Conservation (phyloP, 1,284 basidiomycete genomes). For the Pseudozyma thailandica region DNA sequence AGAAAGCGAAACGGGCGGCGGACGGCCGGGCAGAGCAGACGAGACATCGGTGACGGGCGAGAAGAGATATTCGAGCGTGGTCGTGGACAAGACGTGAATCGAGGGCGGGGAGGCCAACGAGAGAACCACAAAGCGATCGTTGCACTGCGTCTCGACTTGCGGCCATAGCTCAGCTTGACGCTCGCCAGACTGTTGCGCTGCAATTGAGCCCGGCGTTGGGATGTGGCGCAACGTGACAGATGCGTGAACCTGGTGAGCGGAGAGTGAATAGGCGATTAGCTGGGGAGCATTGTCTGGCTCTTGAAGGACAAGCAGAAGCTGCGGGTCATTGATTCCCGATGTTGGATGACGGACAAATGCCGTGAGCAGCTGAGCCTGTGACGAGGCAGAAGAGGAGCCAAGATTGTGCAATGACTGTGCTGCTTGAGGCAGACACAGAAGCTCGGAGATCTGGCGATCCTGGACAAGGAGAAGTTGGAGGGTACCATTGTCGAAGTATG, state of each 20-base stretch:
- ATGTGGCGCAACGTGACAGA: slow-evolving; percentile 23
- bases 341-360: slow-evolving; percentile 29
- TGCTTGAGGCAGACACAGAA: slow-evolving; percentile 29
- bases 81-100: slow-evolving; percentile 35
- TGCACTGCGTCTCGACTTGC: slow-evolving; percentile 27
- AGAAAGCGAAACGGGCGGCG: slow-evolving; percentile 33
- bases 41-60: slow-evolving; percentile 20
- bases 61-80: slow-evolving; percentile 23
- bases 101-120: slow-evolving; percentile 36
- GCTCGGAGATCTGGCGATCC: slow-evolving; percentile 35
- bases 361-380: slow-evolving; percentile 8
- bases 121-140: slow-evolving; percentile 27
- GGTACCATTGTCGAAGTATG: slow-evolving; percentile 31
- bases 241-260: slow-evolving; percentile 26
- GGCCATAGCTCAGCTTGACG: slow-evolving; percentile 11
- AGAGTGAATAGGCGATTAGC: slow-evolving; percentile 37
- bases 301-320: slow-evolving; percentile 27
- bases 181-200: not conserved
- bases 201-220: too few species aligned
- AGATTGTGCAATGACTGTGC: slow-evolving; percentile 8
- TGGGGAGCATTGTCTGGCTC: slow-evolving; percentile 5
- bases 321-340: slow-evolving; percentile 4
- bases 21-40: slow-evolving; percentile 4
- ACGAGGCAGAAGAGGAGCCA: not conserved
- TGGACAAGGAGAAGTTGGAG: slow-evolving; percentile 40